Evolutionary conservation across 495 filamentous ascomycete genomes (phyloP), one percentile per base, ranked within the genome.

Genomic region (Hamigera avellanea): DNA sequence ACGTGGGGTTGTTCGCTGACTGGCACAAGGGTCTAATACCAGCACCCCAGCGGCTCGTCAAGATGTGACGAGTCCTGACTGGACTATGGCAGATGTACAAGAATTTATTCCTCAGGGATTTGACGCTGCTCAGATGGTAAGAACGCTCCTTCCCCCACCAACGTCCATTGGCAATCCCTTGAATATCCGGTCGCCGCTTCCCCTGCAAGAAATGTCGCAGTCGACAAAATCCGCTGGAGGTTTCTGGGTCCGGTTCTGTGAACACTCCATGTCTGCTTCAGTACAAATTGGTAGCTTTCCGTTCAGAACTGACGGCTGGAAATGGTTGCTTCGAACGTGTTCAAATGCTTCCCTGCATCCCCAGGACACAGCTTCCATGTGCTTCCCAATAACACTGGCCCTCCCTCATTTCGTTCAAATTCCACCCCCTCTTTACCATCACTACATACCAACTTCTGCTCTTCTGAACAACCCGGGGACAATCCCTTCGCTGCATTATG

Each of bases 21-120:
- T 23, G 36, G 23, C 21, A 32, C 23, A 47, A 65, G 62, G 62
- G 29, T 66, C 62, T 13, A 64, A 61, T 35, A 40, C 64, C 9
- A 61, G 61, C 42, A 67, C 48, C 8, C 72, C 49, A 56, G 71
- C 58, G 61, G 69, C 48, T 54, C 73, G 51, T 61, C 69, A 57
- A 41, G 66, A 72, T 35, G 47, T 57, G 33, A 57, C 59, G 37
- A 58, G 61, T 15, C 53, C 66, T 9, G 73, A 79, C 37, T 76
- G 73, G 72, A 59, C 65, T 14, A 58, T 66, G 9, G 66, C 70
- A 0, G 75, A 83, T n/a, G 75, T 78, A 36, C 68, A 75, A 39
- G 86, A 93, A 41, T 91, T 89, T 50, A 72, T 83, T n/a, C 83
- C 85, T 19, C 77, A 81, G 47, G 72, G 66, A n/a, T 87, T 78